Conservation (phyloP, 2,329 filamentous ascomycete species). For the Calonectria ilicicola region DNA sequence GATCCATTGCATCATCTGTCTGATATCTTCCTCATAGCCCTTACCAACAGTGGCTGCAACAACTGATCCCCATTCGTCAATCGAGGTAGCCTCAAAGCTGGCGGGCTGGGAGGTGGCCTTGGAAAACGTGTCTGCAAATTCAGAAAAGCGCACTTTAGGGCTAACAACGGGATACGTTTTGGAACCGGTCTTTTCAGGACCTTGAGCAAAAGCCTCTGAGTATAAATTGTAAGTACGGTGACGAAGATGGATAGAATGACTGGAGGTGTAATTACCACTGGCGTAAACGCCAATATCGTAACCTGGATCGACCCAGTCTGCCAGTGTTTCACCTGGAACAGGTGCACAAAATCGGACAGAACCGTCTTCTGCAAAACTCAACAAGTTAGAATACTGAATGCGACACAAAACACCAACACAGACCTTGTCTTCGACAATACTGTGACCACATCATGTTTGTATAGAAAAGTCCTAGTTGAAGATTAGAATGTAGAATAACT, state of each 20-base stretch:
- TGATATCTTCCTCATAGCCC: slow-evolving; percentile 27
- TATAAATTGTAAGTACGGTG: slow-evolving; percentile 1
- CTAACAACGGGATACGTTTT: slow-evolving; percentile 31
- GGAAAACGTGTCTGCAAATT: slow-evolving; percentile 26
- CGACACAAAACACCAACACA: not conserved
- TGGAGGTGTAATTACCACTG: slow-evolving; percentile 11
- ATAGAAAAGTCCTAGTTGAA: slow-evolving; percentile 26
- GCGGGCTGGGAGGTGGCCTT: slow-evolving; percentile 10
- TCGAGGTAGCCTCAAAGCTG: slow-evolving; percentile 12
- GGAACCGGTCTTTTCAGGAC: slow-evolving; percentile 23
- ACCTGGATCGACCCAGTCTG: slow-evolving; percentile 28
- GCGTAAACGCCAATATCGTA: slow-evolving; percentile 28
- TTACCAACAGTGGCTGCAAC: slow-evolving; percentile 17
- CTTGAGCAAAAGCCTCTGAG: slow-evolving; percentile 18
- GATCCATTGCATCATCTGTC: slow-evolving; percentile 37
- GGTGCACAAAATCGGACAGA: slow-evolving; percentile 28
- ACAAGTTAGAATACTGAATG: not conserved
- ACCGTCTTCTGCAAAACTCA: slow-evolving; percentile 14
- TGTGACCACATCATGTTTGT: slow-evolving; percentile 30
- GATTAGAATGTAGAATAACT: not conserved
- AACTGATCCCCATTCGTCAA: slow-evolving; percentile 19
- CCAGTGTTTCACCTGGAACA: slow-evolving; percentile 4
- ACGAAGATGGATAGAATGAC: not conserved
- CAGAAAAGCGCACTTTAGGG: slow-evolving; percentile 10
- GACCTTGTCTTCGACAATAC: slow-evolving; percentile 16